Percentiles rank a stretch among this genome's conserved stretches.
Conservation (phyloP, 352 stramenopile species). For the Phytophthora lateralis region DNA sequence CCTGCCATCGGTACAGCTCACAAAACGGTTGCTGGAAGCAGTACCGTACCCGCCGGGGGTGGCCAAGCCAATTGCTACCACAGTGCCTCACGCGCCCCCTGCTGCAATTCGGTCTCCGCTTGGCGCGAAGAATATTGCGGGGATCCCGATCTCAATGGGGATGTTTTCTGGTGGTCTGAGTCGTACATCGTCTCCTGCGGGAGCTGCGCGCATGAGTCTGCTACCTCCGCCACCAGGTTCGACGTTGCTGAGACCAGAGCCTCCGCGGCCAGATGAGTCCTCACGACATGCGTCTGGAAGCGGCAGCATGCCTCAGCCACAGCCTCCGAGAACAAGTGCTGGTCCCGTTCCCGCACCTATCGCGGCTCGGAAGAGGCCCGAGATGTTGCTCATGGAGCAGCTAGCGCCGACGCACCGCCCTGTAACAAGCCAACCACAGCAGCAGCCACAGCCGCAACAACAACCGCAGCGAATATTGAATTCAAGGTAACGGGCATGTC, state of each 20-base stretch:
- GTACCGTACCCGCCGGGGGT: constrained; percentile 49
- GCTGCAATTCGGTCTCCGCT: constrained; percentile 24
- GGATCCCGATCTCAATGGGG: constrained; percentile 39
- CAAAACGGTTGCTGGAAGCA: constrained; percentile 76
- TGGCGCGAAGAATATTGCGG: constrained; percentile 17
- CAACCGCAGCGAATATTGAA: constrained; percentile 44
- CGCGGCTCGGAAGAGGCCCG: constrained; percentile 32
- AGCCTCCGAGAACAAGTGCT: constrained; percentile 21
- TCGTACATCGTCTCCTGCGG: constrained; percentile 33
- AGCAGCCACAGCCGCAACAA: constrained; percentile 33
- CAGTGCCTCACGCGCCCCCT: constrained; percentile 24
- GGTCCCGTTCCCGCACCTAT: constrained; percentile 11
- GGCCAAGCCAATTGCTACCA: constrained; percentile 39
- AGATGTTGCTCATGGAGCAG: constrained; percentile 47
- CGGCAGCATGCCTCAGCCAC: constrained; percentile 14
- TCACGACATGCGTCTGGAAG: constrained; percentile 39
- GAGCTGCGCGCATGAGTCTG: constrained; percentile 32
- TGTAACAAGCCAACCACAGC: constrained; percentile 35
- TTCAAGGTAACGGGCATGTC: constrained; percentile 47
- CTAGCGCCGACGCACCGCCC: constrained; percentile 30
- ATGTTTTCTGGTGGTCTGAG: constrained; percentile 40
- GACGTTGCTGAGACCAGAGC: constrained; percentile 34
- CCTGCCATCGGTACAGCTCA: constrained; percentile 71
- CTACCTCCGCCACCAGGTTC: constrained; percentile 35
- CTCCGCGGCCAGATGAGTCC: constrained; percentile 33